Evolutionary conservation across 1,284 basidiomycete genomes (phyloP).

Genomic region (Microbotryum lychnidis-dioicae): DNA sequence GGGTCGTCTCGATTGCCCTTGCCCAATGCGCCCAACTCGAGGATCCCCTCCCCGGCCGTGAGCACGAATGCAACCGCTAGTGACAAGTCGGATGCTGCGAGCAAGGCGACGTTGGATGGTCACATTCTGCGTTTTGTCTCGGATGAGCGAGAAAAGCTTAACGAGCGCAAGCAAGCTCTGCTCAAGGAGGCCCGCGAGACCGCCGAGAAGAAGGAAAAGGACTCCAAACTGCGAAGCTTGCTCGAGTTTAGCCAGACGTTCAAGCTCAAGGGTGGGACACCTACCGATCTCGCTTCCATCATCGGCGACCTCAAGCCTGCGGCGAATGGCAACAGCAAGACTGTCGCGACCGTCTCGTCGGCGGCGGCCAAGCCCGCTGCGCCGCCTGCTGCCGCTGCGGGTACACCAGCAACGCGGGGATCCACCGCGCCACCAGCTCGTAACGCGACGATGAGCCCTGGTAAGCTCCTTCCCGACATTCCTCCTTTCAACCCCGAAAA

Average conservation of each 20-base stretch:
- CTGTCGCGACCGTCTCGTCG: neutral
- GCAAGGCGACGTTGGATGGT: constrained; percentile 32
- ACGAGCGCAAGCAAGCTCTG: constrained; percentile 59
- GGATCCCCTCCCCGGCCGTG: constrained; percentile 40
- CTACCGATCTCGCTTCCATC: constrained; percentile 5
- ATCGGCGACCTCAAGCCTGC: constrained; percentile 6
- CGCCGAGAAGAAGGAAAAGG: constrained; percentile 84
- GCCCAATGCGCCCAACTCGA: neutral
- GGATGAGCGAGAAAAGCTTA: constrained; percentile 74
- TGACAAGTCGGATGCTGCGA: constrained; percentile 6
- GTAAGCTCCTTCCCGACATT: constrained; percentile 63
- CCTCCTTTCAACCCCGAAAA: constrained; percentile 74
- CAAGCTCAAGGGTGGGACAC: constrained; percentile 54
- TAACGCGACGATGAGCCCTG: too few relatives aligned
- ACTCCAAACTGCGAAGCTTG: constrained; percentile 81
- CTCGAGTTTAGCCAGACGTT: constrained; percentile 86
- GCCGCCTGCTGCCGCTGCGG: neutral
- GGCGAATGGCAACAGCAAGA: constrained; percentile 10
- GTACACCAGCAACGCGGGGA: too few relatives aligned
- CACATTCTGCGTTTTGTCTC: constrained; percentile 80
- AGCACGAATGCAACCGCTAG: constrained; percentile 2
- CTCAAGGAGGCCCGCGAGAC: constrained; percentile 48
- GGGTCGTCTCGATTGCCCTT: constrained; percentile 15
- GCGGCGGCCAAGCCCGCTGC: neutral
- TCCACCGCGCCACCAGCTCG: too few relatives aligned